Base-by-base conservation (phyloP, 202 grass and related monocot species). In the Eragrostis tef region DNA sequence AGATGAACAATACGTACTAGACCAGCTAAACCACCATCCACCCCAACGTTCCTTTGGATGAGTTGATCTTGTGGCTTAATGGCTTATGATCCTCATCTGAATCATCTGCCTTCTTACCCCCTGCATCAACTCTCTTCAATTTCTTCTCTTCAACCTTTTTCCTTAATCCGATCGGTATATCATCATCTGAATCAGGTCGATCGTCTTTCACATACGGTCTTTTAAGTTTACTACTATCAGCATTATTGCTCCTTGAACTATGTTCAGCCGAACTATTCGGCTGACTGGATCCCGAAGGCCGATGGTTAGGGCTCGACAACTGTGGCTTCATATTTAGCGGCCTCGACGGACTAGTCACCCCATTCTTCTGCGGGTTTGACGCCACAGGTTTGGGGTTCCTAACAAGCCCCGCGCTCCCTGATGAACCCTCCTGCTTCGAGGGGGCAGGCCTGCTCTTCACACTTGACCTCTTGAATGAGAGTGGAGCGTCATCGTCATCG, bases 391-490 rank as follows among this genome's bases (percentile, higher is more conserved):
- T 90, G 11, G 53, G 31, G 82, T 14, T 86, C 81, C 89, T 83
- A 43, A 50, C 48, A 74, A 86, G 70, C 0, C 4, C 42, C 0
- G 17, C 62, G 2, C 31, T 80, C 13, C 52, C 80, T 7, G 81
- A 84, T 0, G 72, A 54, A 2, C 66, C 66, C 7, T 85, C 84
- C 52, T 64, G 86, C 73, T 92, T 97, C 11, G 75, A 64, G 21
- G 85, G 69, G 79, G 81, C 11, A 14, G 86, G 65, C 46, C 82
- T 85, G 36, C 42, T 90, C 75, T 89, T 91, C 74, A 84, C 64
- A 11, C 1, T 90, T 0, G 86, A 11, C 75, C 92, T 91, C 89
- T 91, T 98, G 82, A 98, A 93, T 46, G 85, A 88, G 43, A 93
- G 10, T 3, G 95, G 95, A 0, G 1, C 64, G 0, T 95, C 88